phyloP scores from a whole-genome alignment of 176 grass and related monocot genomes.

The Carex kokanica region DNA sequence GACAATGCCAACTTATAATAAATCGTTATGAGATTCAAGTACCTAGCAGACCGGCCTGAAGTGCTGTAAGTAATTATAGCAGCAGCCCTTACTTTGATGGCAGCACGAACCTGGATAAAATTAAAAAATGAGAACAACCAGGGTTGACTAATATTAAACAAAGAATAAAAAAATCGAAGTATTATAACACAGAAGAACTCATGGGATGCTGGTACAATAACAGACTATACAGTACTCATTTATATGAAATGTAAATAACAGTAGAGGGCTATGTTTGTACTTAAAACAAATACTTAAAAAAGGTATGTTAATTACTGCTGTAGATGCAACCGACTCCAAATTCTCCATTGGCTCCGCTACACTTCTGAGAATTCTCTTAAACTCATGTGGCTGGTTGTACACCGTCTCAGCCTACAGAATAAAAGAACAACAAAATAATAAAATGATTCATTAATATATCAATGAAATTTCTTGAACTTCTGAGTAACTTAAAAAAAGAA shows the following conservation, averaged over 20 bases:
- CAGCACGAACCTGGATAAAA: constrained; percentile 65
- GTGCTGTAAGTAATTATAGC: constrained; percentile 81
- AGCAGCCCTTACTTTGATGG: constrained; percentile 94
- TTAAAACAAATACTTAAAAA: not conserved
- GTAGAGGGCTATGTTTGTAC: not conserved
- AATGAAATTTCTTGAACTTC: not conserved
- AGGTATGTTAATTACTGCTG: constrained; percentile 48
- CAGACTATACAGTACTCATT: not conserved
- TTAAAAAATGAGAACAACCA: not conserved
- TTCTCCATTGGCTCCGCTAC: constrained; percentile 78
- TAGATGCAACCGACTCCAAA: constrained; percentile 90
- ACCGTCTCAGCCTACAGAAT: constrained; percentile 71
- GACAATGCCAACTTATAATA: not conserved
- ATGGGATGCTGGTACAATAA: not conserved
- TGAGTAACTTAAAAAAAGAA: not conserved
- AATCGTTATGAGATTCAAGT: constrained; percentile 8
- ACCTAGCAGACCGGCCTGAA: constrained; percentile 83
- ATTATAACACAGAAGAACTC: not conserved
- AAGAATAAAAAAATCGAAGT: not conserved
- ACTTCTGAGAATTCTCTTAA: constrained; percentile 79
- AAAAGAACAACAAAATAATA: not conserved
- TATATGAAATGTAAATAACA: not conserved
- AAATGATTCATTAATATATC: not conserved
- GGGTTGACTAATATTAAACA: not conserved
- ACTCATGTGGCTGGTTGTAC: constrained; percentile 77